These are phyloP conservation scores for Mimosa bimucronata DNA, from an alignment of 306 rosid species.

Conservation along the genomic window DNA sequence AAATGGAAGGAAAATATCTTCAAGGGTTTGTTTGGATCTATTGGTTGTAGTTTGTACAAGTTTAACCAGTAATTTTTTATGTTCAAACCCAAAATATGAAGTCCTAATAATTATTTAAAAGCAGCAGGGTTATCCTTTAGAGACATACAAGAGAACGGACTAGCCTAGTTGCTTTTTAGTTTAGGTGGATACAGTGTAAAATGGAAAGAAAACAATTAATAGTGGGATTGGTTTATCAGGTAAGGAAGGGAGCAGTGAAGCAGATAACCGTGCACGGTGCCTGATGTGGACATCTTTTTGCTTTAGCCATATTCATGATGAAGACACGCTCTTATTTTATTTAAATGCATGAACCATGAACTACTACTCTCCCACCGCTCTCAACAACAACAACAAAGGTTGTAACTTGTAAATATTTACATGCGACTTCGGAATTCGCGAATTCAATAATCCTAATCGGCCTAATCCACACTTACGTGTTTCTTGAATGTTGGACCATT, in stretches of 20 bases:
- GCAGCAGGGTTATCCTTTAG: no score
- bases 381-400: no score
- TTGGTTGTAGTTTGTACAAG: no score
- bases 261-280: background rate
- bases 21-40: no score
- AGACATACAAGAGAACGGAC: no score
- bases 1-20: background rate
- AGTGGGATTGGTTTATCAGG: background rate
- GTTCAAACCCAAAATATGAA: no score
- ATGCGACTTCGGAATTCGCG: background rate
- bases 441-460: background rate
- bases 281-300: background rate
- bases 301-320: background rate
- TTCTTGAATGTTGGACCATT: background rate
- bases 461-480: background rate
- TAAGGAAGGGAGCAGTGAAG: background rate
- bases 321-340: background rate
- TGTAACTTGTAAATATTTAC: background rate
- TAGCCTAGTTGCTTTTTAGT: no score
- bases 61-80: no score
- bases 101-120: no score
- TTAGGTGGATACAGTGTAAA: no score
- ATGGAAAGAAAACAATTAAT: no score
- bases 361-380: background rate
- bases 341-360: background rate